Evolutionary conservation across 108 stramenopile genomes (phyloP).

Genomic region (Skeletonema grethae): DNA sequence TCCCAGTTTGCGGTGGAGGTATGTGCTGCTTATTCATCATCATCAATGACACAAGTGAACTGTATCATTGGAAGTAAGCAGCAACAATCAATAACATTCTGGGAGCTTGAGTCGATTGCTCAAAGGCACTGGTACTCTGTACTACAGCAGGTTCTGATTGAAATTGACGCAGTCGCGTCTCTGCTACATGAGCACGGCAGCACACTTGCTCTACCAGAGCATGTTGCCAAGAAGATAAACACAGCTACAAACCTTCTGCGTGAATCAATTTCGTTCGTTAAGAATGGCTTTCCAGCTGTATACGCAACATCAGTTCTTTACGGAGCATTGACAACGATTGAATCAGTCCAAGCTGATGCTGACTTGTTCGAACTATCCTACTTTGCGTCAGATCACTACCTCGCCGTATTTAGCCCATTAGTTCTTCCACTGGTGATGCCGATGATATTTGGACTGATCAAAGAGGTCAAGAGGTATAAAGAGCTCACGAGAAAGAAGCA

Average conservation of each 20-base stretch:
- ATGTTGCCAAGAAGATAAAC: constrained; percentile 36
- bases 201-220: constrained; percentile 25
- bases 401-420: constrained; percentile 71
- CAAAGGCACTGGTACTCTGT: constrained; percentile 24
- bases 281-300: constrained; percentile 35
- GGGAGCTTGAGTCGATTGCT: constrained; percentile 45
- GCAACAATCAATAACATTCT: constrained; percentile 25
- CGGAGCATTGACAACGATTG: constrained; percentile 26
- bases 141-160: constrained; percentile 21
- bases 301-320: constrained; percentile 36
- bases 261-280: constrained; percentile 30
- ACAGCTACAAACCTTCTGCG: constrained; percentile 40
- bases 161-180: constrained; percentile 31
- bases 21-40: background rate
- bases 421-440: constrained; percentile 75
- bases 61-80: background rate
- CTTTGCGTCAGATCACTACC: constrained; percentile 69
- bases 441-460: constrained; percentile 49
- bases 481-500: constrained; percentile 30
- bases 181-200: constrained; percentile 25
- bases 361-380: constrained; percentile 45
- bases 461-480: constrained; percentile 65
- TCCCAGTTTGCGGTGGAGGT: background rate
- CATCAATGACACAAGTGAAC: background rate
- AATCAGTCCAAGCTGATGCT: constrained; percentile 27